phyloP scores from a whole-genome alignment of 495 filamentous ascomycete genomes.

The Articulospora tetracladia region DNA sequence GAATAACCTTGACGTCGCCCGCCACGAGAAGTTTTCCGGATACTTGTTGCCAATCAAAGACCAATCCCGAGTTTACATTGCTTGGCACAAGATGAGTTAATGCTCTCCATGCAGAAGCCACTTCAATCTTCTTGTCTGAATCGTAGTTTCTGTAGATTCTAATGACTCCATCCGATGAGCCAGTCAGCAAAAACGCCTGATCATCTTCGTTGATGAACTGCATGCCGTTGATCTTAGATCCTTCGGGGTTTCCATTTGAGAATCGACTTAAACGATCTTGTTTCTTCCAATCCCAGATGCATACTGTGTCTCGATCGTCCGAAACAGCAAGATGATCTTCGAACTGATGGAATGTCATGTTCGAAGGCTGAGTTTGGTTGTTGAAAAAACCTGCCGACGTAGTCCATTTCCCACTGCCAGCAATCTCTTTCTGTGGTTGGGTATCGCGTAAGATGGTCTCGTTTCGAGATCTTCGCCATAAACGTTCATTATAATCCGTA shows the following conservation, averaged over 20 bases:
- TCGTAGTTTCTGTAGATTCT: conserved; percentile 93
- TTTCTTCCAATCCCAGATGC: conserved; percentile 90
- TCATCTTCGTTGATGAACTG: conserved; percentile 99
- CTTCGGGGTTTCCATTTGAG: conserved; percentile 86
- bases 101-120: conserved; percentile 90
- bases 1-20: conserved; percentile 91
- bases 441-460: conserved; percentile 88
- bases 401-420: conserved; percentile 81
- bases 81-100: conserved; percentile 88
- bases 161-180: conserved; percentile 89
- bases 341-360: conserved; percentile 96
- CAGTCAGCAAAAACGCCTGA: conserved; percentile 89
- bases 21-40: conserved; percentile 90
- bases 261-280: conserved; percentile 74
- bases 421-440: conserved; percentile 85
- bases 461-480: conserved; percentile 92
- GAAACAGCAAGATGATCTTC: conserved; percentile 94
- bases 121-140: conserved; percentile 63
- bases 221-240: conserved; percentile 89
- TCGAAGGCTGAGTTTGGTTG: conserved; percentile 81
- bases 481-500: conserved; percentile 90
- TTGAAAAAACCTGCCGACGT: conserved; percentile 71
- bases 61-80: conserved; percentile 88
- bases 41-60: conserved; percentile 99
- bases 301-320: conserved; percentile 84